Evolutionary conservation across 2,329 filamentous ascomycete genomes (phyloP), one percentile per base, ranked within the genome.

Genomic region (Peltaster fructicola): DNA sequence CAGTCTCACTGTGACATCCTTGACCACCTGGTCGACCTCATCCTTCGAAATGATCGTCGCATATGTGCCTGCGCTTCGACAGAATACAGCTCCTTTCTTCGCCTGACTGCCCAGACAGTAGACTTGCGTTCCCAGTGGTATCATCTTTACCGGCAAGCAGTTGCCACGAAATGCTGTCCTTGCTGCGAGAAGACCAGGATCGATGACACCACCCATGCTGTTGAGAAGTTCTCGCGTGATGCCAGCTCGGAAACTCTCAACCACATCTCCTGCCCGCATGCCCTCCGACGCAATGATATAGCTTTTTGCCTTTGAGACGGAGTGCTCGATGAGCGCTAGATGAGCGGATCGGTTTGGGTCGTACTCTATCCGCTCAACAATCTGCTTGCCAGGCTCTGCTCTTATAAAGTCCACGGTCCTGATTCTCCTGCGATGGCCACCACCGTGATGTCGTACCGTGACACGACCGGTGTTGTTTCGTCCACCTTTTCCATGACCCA

Each of bases 261-360:
- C 73, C 13, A 78, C 63, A 49, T 98, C 88, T 18, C 90, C 90
- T 4, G 78, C 79, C 33, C 85, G 65, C 69, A 93, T 75, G 7
- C 88, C 88, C 40, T 98, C 88, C 1, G 88, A 70, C n/a, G 88
- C 88, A 30, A 98, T 62, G 36, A 98, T 91, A 52, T 98, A 98
- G 37, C 73, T 80, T 55, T 88, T 73, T 37, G 65, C 66, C 8
- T 71, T 67, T 0, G 76, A 85, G 23, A 69, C 65, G 36, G 81
- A 59, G 41, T 77, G 72, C 24, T 71, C 82, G 23, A 93, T 45
- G 28, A 98, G 63, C 5, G 88, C 88, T 51, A 98, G 84, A 48
- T 98, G 88, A 8, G 85, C 81, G 42, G 73, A 91, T 25, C 88
- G 75, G 37, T 81, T 81, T 1, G 88, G 88, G 43, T 98, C 90